Evolutionary conservation across 306 rosid species (phyloP).

Genomic region (Sindora glabra): DNA sequence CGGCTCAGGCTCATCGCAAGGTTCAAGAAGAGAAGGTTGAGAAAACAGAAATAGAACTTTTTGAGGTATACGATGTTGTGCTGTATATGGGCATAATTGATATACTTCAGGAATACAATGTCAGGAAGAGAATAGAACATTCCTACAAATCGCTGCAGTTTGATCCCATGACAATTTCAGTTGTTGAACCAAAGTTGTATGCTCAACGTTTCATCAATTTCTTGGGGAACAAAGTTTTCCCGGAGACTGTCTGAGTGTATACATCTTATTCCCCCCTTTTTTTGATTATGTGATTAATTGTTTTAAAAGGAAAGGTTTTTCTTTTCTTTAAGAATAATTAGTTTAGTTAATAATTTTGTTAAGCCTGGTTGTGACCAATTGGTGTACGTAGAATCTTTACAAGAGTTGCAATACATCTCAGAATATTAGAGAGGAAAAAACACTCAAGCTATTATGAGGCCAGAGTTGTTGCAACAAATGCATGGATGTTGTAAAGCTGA

Average conservation of each 20-base stretch:
- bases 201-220: slow-evolving; percentile 73
- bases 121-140: slow-evolving; percentile 70
- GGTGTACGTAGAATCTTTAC: too few species aligned
- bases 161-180: slow-evolving; percentile 62
- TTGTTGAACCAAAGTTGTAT: slow-evolving; percentile 57
- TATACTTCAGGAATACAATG: slow-evolving; percentile 73
- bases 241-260: slow-evolving; percentile 26
- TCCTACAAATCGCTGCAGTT: slow-evolving; percentile 43
- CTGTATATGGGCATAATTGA: slow-evolving; percentile 92
- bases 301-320: too few species aligned
- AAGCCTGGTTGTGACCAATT: too few species aligned
- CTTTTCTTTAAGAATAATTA: too few species aligned
- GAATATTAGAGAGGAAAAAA: too few species aligned
- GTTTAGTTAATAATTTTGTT: too few species aligned
- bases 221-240: slow-evolving; percentile 64
- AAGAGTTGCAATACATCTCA: too few species aligned
- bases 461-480: too few species aligned
- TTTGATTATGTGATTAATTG: too few species aligned
- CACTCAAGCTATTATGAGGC: too few species aligned
- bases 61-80: slow-evolving; percentile 79
- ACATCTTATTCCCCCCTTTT: neutral
- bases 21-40: slow-evolving; percentile 36
- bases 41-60: slow-evolving; percentile 62
- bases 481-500: too few species aligned
- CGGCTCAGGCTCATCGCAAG: slow-evolving; percentile 66